Percentiles rank a stretch among this genome's conserved stretches.
Conservation (phyloP, 805 yeast species). For the Candida broadrunensis region DNA sequence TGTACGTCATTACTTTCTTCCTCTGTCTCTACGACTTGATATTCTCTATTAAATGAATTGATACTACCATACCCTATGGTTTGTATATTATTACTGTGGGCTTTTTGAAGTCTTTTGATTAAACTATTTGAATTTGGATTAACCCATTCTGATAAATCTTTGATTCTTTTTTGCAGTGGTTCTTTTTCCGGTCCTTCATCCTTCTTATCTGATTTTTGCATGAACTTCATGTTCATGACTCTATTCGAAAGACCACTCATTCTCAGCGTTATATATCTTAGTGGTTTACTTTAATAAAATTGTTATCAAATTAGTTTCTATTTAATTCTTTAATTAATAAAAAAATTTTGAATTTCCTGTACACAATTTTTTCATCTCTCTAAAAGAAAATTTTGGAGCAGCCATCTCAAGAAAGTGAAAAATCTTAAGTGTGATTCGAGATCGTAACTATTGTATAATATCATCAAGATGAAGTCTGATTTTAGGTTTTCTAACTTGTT, state of each 20-base stretch:
- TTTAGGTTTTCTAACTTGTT: conserved; percentile 81
- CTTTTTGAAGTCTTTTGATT: conserved; percentile 22
- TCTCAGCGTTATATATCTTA: too few relatives aligned
- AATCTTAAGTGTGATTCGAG: too few relatives aligned
- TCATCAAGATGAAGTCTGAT: conserved; percentile 70
- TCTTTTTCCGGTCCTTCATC: conserved; percentile 25
- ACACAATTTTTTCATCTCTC: too few relatives aligned
- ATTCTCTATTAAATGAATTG: conserved; percentile 12
- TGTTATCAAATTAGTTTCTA: too few relatives aligned
- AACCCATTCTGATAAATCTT: conserved; percentile 54
- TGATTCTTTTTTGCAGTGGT: conserved; percentile 32
- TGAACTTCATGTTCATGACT: conserved; percentile 80
- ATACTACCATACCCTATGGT: conserved; percentile 43
- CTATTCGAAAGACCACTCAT: conserved; percentile 53
- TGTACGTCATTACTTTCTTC: not conserved
- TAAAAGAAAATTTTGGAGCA: not conserved
- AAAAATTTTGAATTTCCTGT: too few relatives aligned
- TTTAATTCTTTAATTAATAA: too few relatives aligned
- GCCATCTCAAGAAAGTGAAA: too few relatives aligned
- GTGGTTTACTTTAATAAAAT: too few relatives aligned
- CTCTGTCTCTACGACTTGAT: not conserved
- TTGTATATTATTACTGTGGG: conserved; percentile 14
- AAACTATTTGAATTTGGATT: conserved; percentile 30
- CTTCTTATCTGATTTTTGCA: conserved; percentile 34
- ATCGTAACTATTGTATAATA: too few relatives aligned